Conservation (phyloP, 495 filamentous ascomycete species). For the Penicillium salamii region DNA sequence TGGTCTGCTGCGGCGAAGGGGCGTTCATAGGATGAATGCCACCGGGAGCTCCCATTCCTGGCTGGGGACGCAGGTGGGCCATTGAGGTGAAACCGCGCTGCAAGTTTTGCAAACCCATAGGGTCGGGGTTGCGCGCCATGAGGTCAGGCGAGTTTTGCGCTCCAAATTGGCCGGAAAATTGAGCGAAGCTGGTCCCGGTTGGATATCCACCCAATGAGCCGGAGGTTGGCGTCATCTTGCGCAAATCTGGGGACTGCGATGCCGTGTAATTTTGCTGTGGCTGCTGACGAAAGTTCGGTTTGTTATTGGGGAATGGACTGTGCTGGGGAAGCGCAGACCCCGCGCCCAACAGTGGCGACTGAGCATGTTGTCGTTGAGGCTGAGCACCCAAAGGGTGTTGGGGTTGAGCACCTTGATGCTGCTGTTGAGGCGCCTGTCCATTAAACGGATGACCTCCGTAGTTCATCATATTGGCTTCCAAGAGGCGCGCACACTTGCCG, state of each 20-base stretch:
- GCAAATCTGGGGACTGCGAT: constrained; percentile 35
- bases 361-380: constrained; percentile 26
- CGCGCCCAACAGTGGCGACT: constrained; percentile 32
- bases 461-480: constrained; percentile 24
- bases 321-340: constrained; percentile 29
- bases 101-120: constrained; percentile 32
- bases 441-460: constrained; percentile 37
- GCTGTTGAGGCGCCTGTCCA: constrained; percentile 25
- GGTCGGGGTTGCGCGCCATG: constrained; percentile 32
- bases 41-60: constrained; percentile 29
- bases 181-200: constrained; percentile 26
- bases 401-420: constrained; percentile 15
- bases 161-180: constrained; percentile 34
- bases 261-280: constrained; percentile 29
- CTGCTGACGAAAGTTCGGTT: constrained; percentile 25
- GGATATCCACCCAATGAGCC: constrained; percentile 35
- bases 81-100: constrained; percentile 38
- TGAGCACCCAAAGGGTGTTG: constrained; percentile 18
- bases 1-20: constrained; percentile 37
- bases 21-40: constrained; percentile 32
- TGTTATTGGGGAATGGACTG: constrained; percentile 25
- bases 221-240: constrained; percentile 37
- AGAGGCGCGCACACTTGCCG: constrained; percentile 14
- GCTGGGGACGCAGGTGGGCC: constrained; percentile 28
- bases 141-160: constrained; percentile 34